Evolutionary conservation across 2,329 filamentous ascomycete species (phyloP).

Genomic region (Ilyonectria destructans): DNA sequence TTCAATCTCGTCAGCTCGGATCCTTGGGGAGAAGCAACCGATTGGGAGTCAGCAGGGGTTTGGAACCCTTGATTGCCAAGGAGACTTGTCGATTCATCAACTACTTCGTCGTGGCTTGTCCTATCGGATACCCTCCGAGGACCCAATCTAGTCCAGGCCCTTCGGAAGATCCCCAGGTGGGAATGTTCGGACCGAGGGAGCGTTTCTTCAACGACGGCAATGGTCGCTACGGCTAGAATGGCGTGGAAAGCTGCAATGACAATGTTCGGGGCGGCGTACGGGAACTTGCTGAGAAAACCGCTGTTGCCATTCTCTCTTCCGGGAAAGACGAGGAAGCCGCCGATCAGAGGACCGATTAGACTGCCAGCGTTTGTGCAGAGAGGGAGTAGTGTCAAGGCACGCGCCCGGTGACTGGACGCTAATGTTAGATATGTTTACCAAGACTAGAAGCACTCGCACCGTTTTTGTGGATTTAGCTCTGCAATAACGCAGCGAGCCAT

Average conservation of each 20-base stretch:
- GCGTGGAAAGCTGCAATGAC: neutral
- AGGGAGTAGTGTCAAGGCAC: neutral
- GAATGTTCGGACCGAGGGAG: neutral
- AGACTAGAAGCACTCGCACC: neutral
- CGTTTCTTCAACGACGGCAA: neutral
- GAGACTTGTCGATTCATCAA: slow-evolving; percentile 1
- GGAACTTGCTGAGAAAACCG: neutral
- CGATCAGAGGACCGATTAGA: slow-evolving; percentile 1
- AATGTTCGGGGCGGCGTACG: slow-evolving; percentile 1
- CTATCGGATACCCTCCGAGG: neutral
- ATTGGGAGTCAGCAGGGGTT: neutral
- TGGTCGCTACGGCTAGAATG: neutral
- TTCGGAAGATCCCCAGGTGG: neutral
- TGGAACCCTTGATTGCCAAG: neutral
- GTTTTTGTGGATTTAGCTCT: slow-evolving; percentile 4
- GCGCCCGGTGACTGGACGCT: neutral
- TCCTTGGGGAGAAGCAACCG: neutral
- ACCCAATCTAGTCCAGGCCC: neutral
- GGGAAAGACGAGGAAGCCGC: neutral
- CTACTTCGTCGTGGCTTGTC: neutral
- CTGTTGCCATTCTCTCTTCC: neutral
- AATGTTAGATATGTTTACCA: neutral
- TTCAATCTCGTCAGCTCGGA: neutral
- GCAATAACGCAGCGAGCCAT: slow-evolving; percentile 2
- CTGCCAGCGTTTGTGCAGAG: neutral